A percentile compares a stretch with the other conserved stretches of the same genome.
Conservation (phyloP, 345 rosid species). For the Arabidopsis suecica region DNA sequence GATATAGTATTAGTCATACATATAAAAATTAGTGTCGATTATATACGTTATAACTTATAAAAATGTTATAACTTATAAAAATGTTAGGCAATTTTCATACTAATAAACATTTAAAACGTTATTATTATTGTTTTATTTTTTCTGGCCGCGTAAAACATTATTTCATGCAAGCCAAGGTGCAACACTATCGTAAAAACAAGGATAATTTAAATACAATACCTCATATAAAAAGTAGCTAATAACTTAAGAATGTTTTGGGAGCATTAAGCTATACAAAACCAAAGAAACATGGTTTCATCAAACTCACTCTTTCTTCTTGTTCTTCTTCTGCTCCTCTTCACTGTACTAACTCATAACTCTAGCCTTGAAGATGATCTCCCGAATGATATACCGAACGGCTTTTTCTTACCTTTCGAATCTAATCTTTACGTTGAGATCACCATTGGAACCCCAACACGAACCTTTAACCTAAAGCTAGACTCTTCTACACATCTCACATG, state of each 20-base stretch:
- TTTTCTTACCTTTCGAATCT: constrained; percentile 43
- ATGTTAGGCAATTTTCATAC: too few species aligned
- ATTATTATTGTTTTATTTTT: neutral
- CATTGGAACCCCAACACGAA: constrained; percentile 37
- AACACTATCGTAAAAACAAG: neutral
- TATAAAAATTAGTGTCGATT: too few species aligned
- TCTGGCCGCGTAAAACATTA: neutral
- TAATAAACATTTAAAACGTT: neutral
- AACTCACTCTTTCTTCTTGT: neutral
- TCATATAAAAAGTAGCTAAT: constrained; percentile 15
- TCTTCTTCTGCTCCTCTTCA: constrained; percentile 17
- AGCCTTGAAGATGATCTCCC: constrained; percentile 24
- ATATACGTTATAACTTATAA: too few species aligned
- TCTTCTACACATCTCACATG: constrained; percentile 46
- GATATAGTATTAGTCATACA: too few species aligned
- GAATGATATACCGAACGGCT: constrained; percentile 35
- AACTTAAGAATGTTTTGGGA: neutral
- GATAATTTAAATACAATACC: neutral
- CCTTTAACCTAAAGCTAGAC: constrained; percentile 47
- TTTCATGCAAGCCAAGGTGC: constrained; percentile 3
- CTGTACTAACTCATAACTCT: neutral
- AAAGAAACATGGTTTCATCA: constrained; percentile 33
- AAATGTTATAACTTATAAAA: too few species aligned
- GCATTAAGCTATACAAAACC: neutral
- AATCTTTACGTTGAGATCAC: constrained; percentile 43